These are phyloP conservation scores for Pseudogymnoascus sp. DNA, from an alignment of 2,329 filamentous ascomycete species.

Conservation along the genomic window DNA sequence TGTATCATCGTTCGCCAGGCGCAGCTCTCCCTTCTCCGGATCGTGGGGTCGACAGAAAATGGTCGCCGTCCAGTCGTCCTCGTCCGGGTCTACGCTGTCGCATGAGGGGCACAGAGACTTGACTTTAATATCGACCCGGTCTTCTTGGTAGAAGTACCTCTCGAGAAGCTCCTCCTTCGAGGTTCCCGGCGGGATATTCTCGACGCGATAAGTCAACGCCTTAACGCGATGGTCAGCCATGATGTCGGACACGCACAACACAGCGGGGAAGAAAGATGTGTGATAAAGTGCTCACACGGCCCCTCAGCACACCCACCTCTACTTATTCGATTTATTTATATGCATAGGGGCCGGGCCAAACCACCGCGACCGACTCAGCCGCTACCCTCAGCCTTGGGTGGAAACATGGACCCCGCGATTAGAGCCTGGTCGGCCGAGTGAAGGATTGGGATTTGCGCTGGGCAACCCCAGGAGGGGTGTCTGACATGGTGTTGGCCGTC, in stretches of 20 bases:
- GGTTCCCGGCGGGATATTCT: slow-evolving; percentile 10
- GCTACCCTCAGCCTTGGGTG: neutral
- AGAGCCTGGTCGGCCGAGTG: neutral
- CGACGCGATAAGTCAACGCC: slow-evolving; percentile 9
- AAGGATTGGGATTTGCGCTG: neutral
- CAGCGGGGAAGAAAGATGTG: neutral
- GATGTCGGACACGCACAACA: neutral
- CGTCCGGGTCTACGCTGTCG: neutral
- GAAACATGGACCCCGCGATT: slow-evolving; percentile 6
- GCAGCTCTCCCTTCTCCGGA: neutral
- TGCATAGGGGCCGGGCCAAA: neutral
- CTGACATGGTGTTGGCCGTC: neutral
- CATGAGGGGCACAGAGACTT: slow-evolving; percentile 10
- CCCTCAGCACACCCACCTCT: neutral
- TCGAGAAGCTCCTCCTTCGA: slow-evolving; percentile 10
- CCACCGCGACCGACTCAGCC: neutral
- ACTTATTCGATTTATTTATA: slow-evolving; percentile 6
- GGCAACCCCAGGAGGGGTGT: neutral
- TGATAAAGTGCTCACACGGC: neutral
- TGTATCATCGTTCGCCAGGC: neutral
- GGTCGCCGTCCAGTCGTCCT: slow-evolving; percentile 4
- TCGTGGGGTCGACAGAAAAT: neutral
- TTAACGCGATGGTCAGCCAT: neutral
- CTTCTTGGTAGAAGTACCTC: neutral
- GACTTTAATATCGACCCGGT: slow-evolving; percentile 8